These are phyloP conservation scores for Coffea humblotiana DNA, from an alignment of 305 asterid species.

Conservation along the genomic window DNA sequence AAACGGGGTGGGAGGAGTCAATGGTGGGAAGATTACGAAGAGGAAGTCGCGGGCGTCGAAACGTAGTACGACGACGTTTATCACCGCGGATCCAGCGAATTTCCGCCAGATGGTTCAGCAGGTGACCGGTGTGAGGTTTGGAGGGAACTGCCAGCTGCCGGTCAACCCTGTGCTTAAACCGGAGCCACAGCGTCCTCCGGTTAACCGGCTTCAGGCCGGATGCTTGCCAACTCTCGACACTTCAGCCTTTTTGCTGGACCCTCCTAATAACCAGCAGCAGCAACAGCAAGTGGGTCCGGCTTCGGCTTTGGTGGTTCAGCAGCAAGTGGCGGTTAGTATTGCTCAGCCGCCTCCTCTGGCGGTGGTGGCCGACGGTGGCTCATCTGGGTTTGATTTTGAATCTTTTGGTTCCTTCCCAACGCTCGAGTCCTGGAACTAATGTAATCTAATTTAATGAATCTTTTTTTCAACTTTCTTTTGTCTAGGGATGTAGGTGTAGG, in stretches of 20 bases:
- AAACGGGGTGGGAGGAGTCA: constrained; percentile 32
- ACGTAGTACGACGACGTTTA: constrained; percentile 73
- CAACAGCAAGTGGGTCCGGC: constrained; percentile 24
- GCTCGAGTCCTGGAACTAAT: constrained; percentile 78
- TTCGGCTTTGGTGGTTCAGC: constrained; percentile 22
- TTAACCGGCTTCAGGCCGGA: constrained; percentile 32
- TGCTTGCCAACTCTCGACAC: constrained; percentile 59
- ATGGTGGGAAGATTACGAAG: constrained; percentile 50
- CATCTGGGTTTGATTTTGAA: constrained; percentile 44
- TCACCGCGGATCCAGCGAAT: constrained; percentile 81
- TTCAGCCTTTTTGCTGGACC: constrained; percentile 50
- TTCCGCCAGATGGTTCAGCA: constrained; percentile 96
- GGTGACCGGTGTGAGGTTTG: constrained; percentile 71
- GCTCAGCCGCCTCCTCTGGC: constrained; percentile 25
- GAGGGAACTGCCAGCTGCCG: constrained; percentile 37
- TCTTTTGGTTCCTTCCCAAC: constrained; percentile 71
- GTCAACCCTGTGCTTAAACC: constrained; percentile 48
- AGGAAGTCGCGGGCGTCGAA: constrained; percentile 78
- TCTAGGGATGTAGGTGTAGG: constrained; percentile 5
- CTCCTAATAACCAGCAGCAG: background rate
- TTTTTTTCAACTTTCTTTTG: background rate
- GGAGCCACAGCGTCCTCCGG: constrained; percentile 51
- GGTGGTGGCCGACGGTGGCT: constrained; percentile 26
- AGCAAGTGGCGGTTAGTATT: constrained; percentile 13
- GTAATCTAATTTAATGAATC: constrained; percentile 23